These are phyloP conservation scores for Venturia aucupariae DNA, from an alignment of 2,329 filamentous ascomycete species.

Conservation along the genomic window DNA sequence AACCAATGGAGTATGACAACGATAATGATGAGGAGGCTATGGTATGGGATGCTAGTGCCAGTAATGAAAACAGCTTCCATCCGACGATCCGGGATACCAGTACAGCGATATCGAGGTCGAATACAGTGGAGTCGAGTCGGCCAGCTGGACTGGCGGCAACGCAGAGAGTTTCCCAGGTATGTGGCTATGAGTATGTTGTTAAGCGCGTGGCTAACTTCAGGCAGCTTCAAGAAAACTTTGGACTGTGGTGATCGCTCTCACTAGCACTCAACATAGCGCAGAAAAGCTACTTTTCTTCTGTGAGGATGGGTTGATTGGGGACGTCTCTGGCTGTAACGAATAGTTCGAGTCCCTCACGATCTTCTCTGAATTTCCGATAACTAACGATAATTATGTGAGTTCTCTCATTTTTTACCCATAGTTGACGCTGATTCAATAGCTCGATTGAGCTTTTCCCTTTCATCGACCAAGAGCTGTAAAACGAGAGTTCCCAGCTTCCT, in stretches of 20 bases:
- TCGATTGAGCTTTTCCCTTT: not conserved
- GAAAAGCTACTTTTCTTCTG: not conserved
- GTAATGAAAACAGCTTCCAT: slow-evolving; percentile 35
- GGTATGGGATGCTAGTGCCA: slow-evolving; percentile 63
- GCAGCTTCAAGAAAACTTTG: not conserved
- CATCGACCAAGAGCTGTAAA: too few relatives aligned
- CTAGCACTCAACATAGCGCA: not conserved
- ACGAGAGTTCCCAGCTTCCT: too few relatives aligned
- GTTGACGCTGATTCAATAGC: not conserved
- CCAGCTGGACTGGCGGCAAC: slow-evolving; percentile 54
- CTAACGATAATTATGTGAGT: not conserved
- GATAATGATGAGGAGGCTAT: slow-evolving; percentile 57
- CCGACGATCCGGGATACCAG: slow-evolving; percentile 37
- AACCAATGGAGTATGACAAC: slow-evolving; percentile 57
- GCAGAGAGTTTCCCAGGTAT: slow-evolving; percentile 61
- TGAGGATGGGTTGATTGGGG: too few relatives aligned
- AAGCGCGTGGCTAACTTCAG: not conserved
- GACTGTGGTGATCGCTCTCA: not conserved
- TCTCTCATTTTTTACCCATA: not conserved
- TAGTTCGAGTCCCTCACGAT: too few relatives aligned
- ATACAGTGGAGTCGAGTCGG: slow-evolving; percentile 22
- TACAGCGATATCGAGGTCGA: slow-evolving; percentile 20
- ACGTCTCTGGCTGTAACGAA: too few relatives aligned
- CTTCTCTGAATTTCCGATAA: too few relatives aligned
- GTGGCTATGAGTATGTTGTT: not conserved